Evolutionary conservation across 108 stramenopile genomes (phyloP).

Genomic region (Epithemia pelagica): DNA sequence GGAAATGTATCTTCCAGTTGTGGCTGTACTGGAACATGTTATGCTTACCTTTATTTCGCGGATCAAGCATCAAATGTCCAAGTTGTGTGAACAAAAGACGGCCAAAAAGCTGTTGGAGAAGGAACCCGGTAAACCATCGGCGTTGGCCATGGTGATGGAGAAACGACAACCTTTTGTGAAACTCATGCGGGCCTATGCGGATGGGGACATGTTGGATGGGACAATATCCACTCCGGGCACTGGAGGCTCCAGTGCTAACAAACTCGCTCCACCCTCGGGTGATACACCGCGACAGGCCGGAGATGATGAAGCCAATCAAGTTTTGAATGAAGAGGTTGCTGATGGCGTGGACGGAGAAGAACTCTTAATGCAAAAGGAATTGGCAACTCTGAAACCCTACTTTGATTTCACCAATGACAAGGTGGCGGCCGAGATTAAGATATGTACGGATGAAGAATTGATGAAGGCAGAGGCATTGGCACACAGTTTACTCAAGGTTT

Average conservation of each 20-base stretch:
- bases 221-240: conserved; percentile 12
- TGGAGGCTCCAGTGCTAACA: conserved; percentile 24
- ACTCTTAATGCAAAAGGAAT: conserved; percentile 42
- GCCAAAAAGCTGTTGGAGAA: conserved; percentile 57
- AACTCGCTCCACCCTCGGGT: conserved; percentile 44
- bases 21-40: conserved; percentile 81
- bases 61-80: conserved; percentile 62
- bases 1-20: conserved; percentile 76
- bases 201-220: conserved; percentile 45
- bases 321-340: conserved; percentile 30
- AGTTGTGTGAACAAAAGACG: conserved; percentile 57
- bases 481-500: conserved; percentile 65
- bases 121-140: conserved; percentile 1
- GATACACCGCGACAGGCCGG: conserved; percentile 33
- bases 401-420: conserved; percentile 59
- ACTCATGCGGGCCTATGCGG: conserved; percentile 61
- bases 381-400: conserved; percentile 45
- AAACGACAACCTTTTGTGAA: conserved; percentile 57
- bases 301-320: conserved; percentile 10
- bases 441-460: conserved; percentile 70
- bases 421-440: conserved; percentile 29
- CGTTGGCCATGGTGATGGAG: conserved; percentile 57
- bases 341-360: conserved; percentile 58
- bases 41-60: conserved; percentile 83
- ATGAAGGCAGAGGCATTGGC: conserved; percentile 68